Evolutionary conservation across 768 basidiomycete genomes (phyloP), one percentile per base, ranked within the genome.

Genomic region (Leccinum olivaceopallidum): DNA sequence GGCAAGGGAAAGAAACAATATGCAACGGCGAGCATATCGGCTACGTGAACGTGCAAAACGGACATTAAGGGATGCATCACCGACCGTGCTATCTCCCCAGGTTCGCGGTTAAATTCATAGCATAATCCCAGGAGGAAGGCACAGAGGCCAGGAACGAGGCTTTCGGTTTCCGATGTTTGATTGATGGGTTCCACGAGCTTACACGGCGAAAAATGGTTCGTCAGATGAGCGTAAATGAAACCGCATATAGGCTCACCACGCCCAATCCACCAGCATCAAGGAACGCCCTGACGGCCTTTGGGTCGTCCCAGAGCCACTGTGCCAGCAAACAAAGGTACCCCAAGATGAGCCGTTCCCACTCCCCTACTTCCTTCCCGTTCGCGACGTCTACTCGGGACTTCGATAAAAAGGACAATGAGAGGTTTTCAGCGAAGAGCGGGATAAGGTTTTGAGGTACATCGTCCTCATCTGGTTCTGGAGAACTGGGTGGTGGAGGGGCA

Each of bases 281-380:
- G 69, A 98, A 96, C 70, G 92, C 94, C 62, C 87, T 82, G 55
- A 97, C 94, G 0, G 91, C 88, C 56, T 80, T 83, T 0, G 95
- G 87, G 67, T 97, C 95, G 68, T 98, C 96, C 95, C 95, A 99
- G 7, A 97, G 79, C 97, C 97, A 99, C 63, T 95, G 93, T 5
- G 85, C 81, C 34, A 99, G 80, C 57, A 97, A 73, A 53, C 85
- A 84, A 37, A 98, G 78, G 69, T 98, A 96, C 0, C 88, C 90
- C 8, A 92, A 86, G 68, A 95, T 87, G 52, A 96, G 78, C 60
- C 94, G 81, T 63, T 94, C 94, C 94, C 95, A 98, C 67, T 97
- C 95, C 53, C 89, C 79, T 14, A 85, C 81, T 66, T 95, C 92
- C 50, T 80, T 80, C 42, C 85, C 85, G 65, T 88, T 80, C 12